Conservation (phyloP, 331 rosid genomes). For the Cucumis variabilis region DNA sequence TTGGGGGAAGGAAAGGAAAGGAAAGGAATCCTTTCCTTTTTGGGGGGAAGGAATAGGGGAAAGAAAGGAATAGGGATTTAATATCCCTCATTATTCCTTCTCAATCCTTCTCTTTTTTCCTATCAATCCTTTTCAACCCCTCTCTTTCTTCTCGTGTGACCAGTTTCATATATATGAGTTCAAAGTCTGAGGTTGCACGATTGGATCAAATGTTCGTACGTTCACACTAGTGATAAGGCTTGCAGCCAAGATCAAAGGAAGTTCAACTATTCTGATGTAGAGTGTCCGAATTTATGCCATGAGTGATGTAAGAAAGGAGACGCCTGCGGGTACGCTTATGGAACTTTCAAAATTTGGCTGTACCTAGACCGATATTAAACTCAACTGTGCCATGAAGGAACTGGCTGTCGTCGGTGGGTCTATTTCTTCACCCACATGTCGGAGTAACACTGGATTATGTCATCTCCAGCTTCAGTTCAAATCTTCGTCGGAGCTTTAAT, state of each 20-base stretch:
- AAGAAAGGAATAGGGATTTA: no score
- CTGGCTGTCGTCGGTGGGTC: constrained; percentile 67
- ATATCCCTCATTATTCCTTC: no score
- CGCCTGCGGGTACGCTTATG: constrained; percentile 82
- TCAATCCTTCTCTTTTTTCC: no score
- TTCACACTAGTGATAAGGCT: constrained; percentile 92
- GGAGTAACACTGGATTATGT: constrained; percentile 65
- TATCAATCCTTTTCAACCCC: no score
- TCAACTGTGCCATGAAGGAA: constrained; percentile 86
- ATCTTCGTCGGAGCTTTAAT: constrained; percentile 32
- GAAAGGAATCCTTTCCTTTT: no score
- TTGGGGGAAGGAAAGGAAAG: no score
- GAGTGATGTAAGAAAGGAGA: constrained; percentile 73
- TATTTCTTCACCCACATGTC: constrained; percentile 88
- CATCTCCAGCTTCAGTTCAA: constrained; percentile 36
- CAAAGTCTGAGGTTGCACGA: constrained; percentile 86
- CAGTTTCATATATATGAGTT: constrained; percentile 89
- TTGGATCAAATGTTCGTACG: constrained; percentile 94
- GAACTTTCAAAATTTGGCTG: constrained; percentile 96
- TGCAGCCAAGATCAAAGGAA: constrained; percentile 86
- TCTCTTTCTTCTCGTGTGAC: constrained; percentile 67
- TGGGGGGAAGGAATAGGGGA: no score
- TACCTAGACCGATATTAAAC: constrained; percentile 90
- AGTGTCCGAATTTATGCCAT: constrained; percentile 84
- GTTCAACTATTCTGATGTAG: constrained; percentile 67